These are phyloP conservation scores for Penicillium diatomitis DNA, from an alignment of 495 filamentous ascomycete genomes.

Conservation along the genomic window DNA sequence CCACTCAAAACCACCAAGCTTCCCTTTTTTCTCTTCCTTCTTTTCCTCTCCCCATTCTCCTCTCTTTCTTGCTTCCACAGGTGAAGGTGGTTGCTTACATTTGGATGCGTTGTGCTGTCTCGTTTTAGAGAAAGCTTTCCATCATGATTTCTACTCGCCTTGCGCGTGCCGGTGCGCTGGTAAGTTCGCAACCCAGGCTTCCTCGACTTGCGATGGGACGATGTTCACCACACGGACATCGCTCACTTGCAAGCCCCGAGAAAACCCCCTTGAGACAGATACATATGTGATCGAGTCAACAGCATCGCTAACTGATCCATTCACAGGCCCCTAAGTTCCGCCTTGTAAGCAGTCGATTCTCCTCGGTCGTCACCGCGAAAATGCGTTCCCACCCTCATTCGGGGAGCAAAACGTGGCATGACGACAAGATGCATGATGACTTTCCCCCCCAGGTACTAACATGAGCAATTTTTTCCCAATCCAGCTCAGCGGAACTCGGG, in stretches of 20 bases:
- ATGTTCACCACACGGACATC: background rate
- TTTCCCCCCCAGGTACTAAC: constrained; percentile 6
- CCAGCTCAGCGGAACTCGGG: constrained; percentile 43
- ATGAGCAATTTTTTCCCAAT: background rate
- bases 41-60: constrained; percentile 24
- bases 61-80: constrained; percentile 28
- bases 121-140: constrained; percentile 26
- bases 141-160: constrained; percentile 49
- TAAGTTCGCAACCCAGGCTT: constrained; percentile 25
- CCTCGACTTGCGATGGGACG: constrained; percentile 4
- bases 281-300: constrained; percentile 17
- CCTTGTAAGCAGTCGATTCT: constrained; percentile 37
- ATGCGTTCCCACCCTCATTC: background rate
- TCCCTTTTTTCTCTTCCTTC: constrained; percentile 35
- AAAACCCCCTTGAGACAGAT: background rate
- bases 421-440: background rate
- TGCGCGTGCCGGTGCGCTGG: constrained; percentile 49
- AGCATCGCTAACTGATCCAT: background rate
- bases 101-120: constrained; percentile 28
- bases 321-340: constrained; percentile 41
- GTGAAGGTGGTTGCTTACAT: constrained; percentile 36
- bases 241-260: background rate
- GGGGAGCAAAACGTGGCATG: background rate
- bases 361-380: background rate
- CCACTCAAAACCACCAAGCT: constrained; percentile 36